Conservation (phyloP, 2,329 filamentous ascomycete genomes). For the Penicillium sp. region DNA sequence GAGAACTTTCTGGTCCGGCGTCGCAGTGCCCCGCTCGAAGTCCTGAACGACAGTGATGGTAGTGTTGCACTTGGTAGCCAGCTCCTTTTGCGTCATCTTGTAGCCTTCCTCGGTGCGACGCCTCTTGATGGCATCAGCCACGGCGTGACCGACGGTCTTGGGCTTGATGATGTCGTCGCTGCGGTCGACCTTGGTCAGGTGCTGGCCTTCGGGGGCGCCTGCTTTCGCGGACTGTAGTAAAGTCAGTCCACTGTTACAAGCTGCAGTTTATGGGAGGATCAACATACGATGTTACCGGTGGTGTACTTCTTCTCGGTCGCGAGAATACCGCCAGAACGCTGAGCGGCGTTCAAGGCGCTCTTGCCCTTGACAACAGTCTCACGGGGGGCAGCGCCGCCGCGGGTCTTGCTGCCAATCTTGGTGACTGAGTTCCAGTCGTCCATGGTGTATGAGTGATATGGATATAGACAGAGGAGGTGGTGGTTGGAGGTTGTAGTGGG, state of each 20-base stretch:
- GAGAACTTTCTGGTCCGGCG: constrained; percentile 80
- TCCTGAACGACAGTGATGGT: constrained; percentile 73
- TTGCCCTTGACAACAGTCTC: constrained; percentile 89
- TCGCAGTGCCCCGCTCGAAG: constrained; percentile 73
- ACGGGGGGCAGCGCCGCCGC: constrained; percentile 59
- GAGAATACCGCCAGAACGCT: constrained; percentile 69
- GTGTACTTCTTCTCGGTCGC: constrained; percentile 88
- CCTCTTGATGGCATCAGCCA: constrained; percentile 76
- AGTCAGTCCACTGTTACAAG: constrained; percentile 10
- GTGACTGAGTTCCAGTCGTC: constrained; percentile 84
- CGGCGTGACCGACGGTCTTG: constrained; percentile 76
- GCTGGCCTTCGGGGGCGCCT: constrained; percentile 72
- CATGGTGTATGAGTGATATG: constrained; percentile 41
- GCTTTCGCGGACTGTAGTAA: constrained; percentile 38
- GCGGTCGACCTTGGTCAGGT: constrained; percentile 95
- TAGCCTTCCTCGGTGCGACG: constrained; percentile 76
- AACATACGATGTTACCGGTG: constrained; percentile 67
- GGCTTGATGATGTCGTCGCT: constrained; percentile 96
- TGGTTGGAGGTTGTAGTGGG: constrained; percentile 10
- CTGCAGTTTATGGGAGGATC: neutral
- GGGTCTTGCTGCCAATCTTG: constrained; percentile 87
- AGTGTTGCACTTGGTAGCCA: constrained; percentile 84
- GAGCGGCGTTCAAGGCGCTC: constrained; percentile 79
- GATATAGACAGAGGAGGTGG: neutral
- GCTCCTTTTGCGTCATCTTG: constrained; percentile 91